Percentiles rank a stretch among this genome's conserved stretches.
Conservation (phyloP, 2,329 filamentous ascomycete species). For the Lomentospora prolificans region DNA sequence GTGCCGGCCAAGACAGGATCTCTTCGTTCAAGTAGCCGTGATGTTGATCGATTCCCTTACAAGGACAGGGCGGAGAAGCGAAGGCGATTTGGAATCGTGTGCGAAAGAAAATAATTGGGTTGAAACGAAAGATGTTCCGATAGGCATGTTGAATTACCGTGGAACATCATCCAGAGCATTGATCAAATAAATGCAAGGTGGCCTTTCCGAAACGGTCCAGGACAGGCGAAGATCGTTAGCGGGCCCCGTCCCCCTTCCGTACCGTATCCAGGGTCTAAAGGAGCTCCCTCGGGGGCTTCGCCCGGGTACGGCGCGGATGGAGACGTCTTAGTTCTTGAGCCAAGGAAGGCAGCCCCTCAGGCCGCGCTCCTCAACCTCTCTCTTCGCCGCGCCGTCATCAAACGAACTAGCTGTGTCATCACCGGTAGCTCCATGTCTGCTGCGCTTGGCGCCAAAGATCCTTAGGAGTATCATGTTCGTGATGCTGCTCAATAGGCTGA, state of each 20-base stretch:
- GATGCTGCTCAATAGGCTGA: slow-evolving; percentile 65
- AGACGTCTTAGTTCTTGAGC: slow-evolving; percentile 15
- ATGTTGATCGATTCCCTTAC: neutral
- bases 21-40: neutral
- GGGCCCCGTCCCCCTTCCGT: too few species aligned
- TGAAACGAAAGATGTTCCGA: neutral
- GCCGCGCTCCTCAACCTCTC: slow-evolving; percentile 49
- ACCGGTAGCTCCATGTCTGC: slow-evolving; percentile 30
- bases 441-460: slow-evolving; percentile 44
- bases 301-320: neutral
- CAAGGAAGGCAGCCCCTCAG: slow-evolving; percentile 34
- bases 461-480: slow-evolving; percentile 59
- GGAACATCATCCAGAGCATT: too few species aligned
- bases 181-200: neutral
- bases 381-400: slow-evolving; percentile 50
- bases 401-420: slow-evolving; percentile 32
- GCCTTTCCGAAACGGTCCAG: neutral
- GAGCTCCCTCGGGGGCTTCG: too few species aligned
- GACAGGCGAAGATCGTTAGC: too few species aligned
- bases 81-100: neutral
- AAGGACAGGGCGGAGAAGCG: neutral
- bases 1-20: slow-evolving; percentile 5
- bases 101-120: too few species aligned
- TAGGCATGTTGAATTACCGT: neutral
- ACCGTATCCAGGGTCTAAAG: too few species aligned